Base-by-base conservation (phyloP, 805 yeast genomes). In the Yarrowia porcina region DNA sequence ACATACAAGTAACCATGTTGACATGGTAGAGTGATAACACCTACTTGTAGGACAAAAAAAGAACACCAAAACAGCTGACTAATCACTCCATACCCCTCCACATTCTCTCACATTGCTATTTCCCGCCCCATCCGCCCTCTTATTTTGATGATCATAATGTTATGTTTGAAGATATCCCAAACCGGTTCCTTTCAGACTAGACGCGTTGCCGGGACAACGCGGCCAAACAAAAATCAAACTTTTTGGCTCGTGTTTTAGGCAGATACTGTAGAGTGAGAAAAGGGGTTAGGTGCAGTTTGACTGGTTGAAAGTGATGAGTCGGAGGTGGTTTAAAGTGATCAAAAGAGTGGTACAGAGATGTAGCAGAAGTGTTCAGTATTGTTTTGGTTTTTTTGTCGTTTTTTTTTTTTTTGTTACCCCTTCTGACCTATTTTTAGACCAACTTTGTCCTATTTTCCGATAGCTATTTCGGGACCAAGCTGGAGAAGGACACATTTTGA, bases 401-500 rank as follows among this genome's bases (percentile, higher is more conserved):
- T n/a, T n/a, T n/a, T n/a, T n/a, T n/a, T n/a, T n/a, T n/a, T n/a
- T n/a, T n/a, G n/a, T n/a, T n/a, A n/a, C n/a, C n/a, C n/a, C n/a
- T n/a, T n/a, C n/a, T n/a, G n/a, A n/a, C n/a, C n/a, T n/a, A n/a
- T n/a, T n/a, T n/a, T n/a, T n/a, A n/a, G n/a, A n/a, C n/a, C n/a
- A n/a, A n/a, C n/a, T n/a, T n/a, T n/a, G n/a, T n/a, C n/a, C 38
- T 47, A 47, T 47, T 47, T 30, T 47, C 30, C 30, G 35, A 38
- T 30, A 47, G 38, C 54, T 47, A 47, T 47, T 47, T 47, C 38
- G 54, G 54, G 54, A 47, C 38, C 15, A 28, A 27, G 38, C 38
- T 47, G 38, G 54, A 30, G 38, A 30, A 41, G 45, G 30, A 12
- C 25, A 23, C 45, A 21, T 18, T 10, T 30, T 23, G 13, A 21